A percentile compares a stretch with the other conserved stretches of the same genome.
Conservation (phyloP, 2,329 filamentous ascomycete species). For the Aspergillus jensenii region DNA sequence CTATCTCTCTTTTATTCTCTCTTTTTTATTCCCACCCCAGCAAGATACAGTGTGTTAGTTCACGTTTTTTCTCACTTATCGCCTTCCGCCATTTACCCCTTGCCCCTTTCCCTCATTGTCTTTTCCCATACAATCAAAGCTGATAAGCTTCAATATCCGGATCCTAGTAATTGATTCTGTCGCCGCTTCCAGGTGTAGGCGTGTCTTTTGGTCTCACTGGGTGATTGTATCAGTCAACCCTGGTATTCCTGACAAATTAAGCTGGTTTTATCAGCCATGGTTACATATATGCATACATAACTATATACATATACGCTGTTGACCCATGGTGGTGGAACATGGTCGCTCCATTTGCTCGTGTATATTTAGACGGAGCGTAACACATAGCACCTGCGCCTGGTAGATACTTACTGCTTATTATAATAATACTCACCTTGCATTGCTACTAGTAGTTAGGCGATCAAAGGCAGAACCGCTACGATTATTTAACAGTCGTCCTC, state of each 20-base stretch:
- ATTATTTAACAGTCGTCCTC: too few relatives aligned
- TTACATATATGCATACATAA: not conserved
- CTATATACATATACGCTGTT: too few relatives aligned
- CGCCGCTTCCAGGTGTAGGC: not conserved
- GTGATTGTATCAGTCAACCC: not conserved
- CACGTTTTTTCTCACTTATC: conserved; percentile 26
- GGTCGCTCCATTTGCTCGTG: too few relatives aligned
- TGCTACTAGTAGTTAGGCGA: not conserved
- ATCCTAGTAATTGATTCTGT: conserved; percentile 18
- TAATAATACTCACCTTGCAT: not conserved
- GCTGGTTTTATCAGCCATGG: not conserved
- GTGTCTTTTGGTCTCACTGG: not conserved
- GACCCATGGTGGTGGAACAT: too few relatives aligned
- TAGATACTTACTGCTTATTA: too few relatives aligned
- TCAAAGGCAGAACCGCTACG: not conserved
- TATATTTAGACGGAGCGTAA: too few relatives aligned
- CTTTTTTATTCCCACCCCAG: conserved; percentile 40
- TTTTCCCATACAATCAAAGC: conserved; percentile 12
- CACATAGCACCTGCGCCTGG: too few relatives aligned
- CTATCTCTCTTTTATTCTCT: conserved; percentile 43
- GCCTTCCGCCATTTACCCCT: conserved; percentile 12
- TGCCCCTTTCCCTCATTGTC: conserved; percentile 14
- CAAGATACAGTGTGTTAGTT: conserved; percentile 40
- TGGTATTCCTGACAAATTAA: not conserved
- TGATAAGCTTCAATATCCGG: conserved; percentile 16